Evolutionary conservation across 208 protist genomes (phyloP), one percentile per base, ranked within the genome.

Genomic region (Leishmania tropica): DNA sequence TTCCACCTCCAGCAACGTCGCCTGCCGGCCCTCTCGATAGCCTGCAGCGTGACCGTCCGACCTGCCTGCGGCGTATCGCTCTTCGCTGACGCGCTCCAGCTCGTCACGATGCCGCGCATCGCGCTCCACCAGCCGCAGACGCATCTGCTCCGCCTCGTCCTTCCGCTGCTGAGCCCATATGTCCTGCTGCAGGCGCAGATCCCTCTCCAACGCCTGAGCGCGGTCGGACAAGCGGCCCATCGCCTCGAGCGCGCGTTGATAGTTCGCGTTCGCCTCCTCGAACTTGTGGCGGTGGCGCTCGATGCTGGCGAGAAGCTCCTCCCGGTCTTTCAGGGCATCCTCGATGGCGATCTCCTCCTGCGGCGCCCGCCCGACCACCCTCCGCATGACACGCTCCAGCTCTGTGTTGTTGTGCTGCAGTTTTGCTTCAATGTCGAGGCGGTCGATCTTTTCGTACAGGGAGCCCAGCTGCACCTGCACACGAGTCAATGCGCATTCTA

Each of bases 371-470:
- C 93, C 93, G 8, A 93, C 75, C 2, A 86, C 89, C 35, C 85
- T 84, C 51, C 89, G 89, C 47, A 96, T 83, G 40, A 91, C 87
- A 45, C 37, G 75, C 78, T 95, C 89, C 71, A 96, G 84, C 58
- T 84, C 85, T 6, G 84, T 80, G 82, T 96, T 96, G 77, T 95
- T 95, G 75, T 79, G 87, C 71, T 88, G 83, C 67, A 96, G 80
- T 10, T 83, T 85, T 42, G 82, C 83, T 3, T 88, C 84, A 73
- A 96, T 85, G 75, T 88, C 88, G 42, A 95, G 87, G 37, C 88
- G 89, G 81, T 95, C 89, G 42, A 96, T 67, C 60, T 94, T 93
- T 45, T 96, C 89, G 60, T 86, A 91, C 60, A 96, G 81, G 42
- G 87, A 84, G 35, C 84, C 73, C 47, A 96, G 79, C 67, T 94